These are phyloP conservation scores for Ustilago esculenta DNA, from an alignment of 1,284 basidiomycete species.

Conservation along the genomic window DNA sequence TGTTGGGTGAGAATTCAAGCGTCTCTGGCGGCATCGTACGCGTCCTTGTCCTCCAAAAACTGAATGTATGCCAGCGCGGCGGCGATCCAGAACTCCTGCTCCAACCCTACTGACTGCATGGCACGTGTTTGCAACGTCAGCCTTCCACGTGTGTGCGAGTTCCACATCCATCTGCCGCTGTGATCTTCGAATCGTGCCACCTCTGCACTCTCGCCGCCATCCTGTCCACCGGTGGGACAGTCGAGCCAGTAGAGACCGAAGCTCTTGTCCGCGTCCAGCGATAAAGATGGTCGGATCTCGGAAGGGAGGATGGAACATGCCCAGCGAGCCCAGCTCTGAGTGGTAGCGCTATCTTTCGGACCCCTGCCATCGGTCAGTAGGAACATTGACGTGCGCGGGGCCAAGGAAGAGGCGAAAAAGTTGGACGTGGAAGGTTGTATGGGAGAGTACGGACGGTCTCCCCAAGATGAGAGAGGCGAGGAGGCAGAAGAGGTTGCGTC, in stretches of 20 bases:
- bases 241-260: conserved; percentile 58
- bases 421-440: conserved; percentile 15
- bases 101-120: conserved; percentile 47
- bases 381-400: conserved; percentile 10
- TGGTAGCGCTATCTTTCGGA: background rate
- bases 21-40: conserved; percentile 34
- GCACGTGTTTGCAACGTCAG: conserved; percentile 48
- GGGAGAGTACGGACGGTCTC: conserved; percentile 53
- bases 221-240: conserved; percentile 9
- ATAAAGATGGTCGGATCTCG: conserved; percentile 41
- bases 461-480: conserved; percentile 12
- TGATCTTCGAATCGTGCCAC: conserved; percentile 51
- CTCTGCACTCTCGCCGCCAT: conserved; percentile 20
- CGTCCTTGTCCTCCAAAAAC: conserved; percentile 55
- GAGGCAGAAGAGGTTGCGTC: conserved; percentile 4
- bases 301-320: conserved; percentile 49
- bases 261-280: conserved; percentile 50
- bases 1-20: conserved; percentile 1
- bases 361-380: conserved; percentile 13
- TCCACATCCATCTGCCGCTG: conserved; percentile 54
- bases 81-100: conserved; percentile 57
- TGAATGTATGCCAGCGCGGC: conserved; percentile 55
- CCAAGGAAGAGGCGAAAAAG: background rate
- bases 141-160: conserved; percentile 44
- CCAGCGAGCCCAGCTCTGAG: conserved; percentile 53